Evolutionary conservation across 768 basidiomycete species (phyloP).

Genomic region (Agrocybe praecox): DNA sequence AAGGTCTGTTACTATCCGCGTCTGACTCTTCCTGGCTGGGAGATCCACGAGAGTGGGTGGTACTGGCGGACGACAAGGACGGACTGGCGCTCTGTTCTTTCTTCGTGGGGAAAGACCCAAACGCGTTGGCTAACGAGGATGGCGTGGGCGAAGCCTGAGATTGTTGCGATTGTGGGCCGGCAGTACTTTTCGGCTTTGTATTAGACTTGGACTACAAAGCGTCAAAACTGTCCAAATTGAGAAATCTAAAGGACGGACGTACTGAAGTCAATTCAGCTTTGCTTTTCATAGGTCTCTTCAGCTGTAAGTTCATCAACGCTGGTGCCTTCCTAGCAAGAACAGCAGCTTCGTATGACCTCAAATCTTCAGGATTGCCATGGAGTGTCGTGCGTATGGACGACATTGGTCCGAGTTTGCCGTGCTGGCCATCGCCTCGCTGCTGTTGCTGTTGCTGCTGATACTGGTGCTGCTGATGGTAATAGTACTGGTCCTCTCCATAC

Average conservation of each 20-base stretch:
- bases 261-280: neutral
- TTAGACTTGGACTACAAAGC: no score
- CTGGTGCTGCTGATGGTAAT: neutral
- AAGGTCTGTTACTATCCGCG: slow-evolving; percentile 44
- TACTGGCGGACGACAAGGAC: slow-evolving; percentile 3
- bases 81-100: slow-evolving; percentile 15
- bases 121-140: slow-evolving; percentile 44
- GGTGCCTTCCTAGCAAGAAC: slow-evolving; percentile 70
- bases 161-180: slow-evolving; percentile 12
- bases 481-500: slow-evolving; percentile 8
- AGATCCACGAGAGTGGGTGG: slow-evolving; percentile 25
- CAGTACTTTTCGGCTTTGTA: slow-evolving; percentile 26
- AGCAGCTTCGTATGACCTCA: slow-evolving; percentile 75
- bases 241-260: no score
- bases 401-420: slow-evolving; percentile 23
- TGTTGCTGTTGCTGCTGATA: slow-evolving; percentile 9
- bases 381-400: slow-evolving; percentile 41
- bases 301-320: slow-evolving; percentile 56
- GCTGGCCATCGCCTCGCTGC: slow-evolving; percentile 15
- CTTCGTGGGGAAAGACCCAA: slow-evolving; percentile 24
- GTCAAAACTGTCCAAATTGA: no score
- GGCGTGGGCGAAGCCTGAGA: slow-evolving; percentile 14
- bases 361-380: slow-evolving; percentile 54
- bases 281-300: slow-evolving; percentile 31
- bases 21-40: slow-evolving; percentile 34